Conservation (phyloP, 208 protist species). For the Wallacemonas sp. region DNA sequence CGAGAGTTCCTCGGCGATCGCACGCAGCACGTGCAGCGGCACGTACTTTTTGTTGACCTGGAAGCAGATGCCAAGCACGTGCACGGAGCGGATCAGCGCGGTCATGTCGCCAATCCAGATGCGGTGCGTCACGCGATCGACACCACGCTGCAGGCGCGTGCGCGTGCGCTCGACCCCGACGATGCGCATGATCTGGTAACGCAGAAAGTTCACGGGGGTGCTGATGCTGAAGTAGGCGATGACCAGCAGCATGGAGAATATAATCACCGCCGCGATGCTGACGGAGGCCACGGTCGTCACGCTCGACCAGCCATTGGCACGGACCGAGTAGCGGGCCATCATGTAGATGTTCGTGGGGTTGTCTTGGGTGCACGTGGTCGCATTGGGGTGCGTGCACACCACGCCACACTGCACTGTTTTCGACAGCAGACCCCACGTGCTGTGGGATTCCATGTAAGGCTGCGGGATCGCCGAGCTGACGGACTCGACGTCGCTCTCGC, state of each 20-base stretch:
- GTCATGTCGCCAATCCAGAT: conserved; percentile 78
- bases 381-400: conserved; percentile 40
- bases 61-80: conserved; percentile 75
- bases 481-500: conserved; percentile 4
- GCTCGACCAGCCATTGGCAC: conserved; percentile 16
- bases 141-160: conserved; percentile 23
- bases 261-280: conserved; percentile 47
- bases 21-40: conserved; percentile 72
- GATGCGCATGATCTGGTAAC: conserved; percentile 52
- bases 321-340: conserved; percentile 39
- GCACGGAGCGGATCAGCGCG: conserved; percentile 55
- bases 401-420: conserved; percentile 52
- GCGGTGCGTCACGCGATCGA: conserved; percentile 39
- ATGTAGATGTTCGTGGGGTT: conserved; percentile 73
- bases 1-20: conserved; percentile 51
- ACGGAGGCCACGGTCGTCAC: conserved; percentile 42
- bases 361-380: conserved; percentile 25
- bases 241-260: conserved; percentile 58
- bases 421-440: conserved; percentile 47
- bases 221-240: conserved; percentile 76
- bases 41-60: conserved; percentile 88
- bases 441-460: conserved; percentile 34
- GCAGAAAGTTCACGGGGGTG: conserved; percentile 67
- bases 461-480: conserved; percentile 27
- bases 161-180: conserved; percentile 35